Evolutionary conservation across 228 moss, liverwort and hornwort species (phyloP), one percentile per base, ranked within the genome.

Genomic region (Sphagnum fallax): DNA sequence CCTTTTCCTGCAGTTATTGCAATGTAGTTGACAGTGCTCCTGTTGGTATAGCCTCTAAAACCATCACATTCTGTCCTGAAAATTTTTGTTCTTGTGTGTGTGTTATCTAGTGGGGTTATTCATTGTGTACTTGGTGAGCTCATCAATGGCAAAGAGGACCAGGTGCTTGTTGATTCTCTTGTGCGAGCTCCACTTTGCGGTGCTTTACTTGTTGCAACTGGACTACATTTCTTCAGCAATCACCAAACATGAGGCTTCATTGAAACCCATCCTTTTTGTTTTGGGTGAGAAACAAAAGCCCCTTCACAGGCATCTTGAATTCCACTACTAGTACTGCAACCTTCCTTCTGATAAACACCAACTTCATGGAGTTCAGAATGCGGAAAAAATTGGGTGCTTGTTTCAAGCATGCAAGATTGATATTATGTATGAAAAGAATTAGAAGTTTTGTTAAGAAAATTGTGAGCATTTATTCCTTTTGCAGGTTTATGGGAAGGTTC

Each of bases 151-250:
- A 65, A 75, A 64, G 63, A 61, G 72, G 64, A 75, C 78, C n/a
- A 65, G 82, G 51, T 78, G 75, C 62, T 75, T 63, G 52, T 60
- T 82, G 65, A 75, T 82, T 65, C 67, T 82, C 12, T 51, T 82
- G 10, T 82, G 82, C 63, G 82, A 82, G 64, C 65, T 82, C 65
- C 82, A 82, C 66, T 68, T 82, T 66, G 82, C 82, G 18, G 75
- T 75, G 53, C 75, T 82, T 49, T 82, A 82, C 64, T 64, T 82
- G 49, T 70, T 82, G 65, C 77, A 75, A 49, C 64, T 82, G 55
- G 82, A 82, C 49, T 82, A 78, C 78, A 75, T 82, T 47, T 78
- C 77, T 53, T 62, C 74, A 70, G 16, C 61, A 59, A 62, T 82
- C 16, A 69, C 72, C 48, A 64, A 50, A 14, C 66, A 82, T n/a